Conservation (phyloP, 768 basidiomycete genomes). For the Clavulina sp. region DNA sequence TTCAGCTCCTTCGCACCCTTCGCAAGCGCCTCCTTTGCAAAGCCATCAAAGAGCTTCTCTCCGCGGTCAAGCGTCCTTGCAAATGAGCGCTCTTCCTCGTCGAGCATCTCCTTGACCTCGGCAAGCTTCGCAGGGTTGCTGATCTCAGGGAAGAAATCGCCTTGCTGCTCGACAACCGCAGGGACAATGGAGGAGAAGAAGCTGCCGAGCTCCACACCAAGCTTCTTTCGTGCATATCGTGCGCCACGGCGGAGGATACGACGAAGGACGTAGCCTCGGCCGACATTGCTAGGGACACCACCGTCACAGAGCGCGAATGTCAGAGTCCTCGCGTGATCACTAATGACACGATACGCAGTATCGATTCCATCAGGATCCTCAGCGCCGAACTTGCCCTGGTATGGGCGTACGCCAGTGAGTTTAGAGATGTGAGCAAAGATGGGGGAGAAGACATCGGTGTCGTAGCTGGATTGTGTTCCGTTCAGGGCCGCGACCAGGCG, state of each 20-base stretch:
- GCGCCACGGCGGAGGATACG: slow-evolving; percentile 86
- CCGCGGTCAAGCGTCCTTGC: slow-evolving; percentile 94
- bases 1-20: slow-evolving; percentile 46
- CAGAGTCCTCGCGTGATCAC: slow-evolving; percentile 89
- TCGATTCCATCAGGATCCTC: slow-evolving; percentile 93
- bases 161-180: slow-evolving; percentile 73
- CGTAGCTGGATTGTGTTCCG: slow-evolving; percentile 86
- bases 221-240: slow-evolving; percentile 90
- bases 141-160: slow-evolving; percentile 83
- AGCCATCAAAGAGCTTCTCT: slow-evolving; percentile 87
- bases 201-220: slow-evolving; percentile 77
- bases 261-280: slow-evolving; percentile 91
- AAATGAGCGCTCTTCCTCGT: slow-evolving; percentile 96
- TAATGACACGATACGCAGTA: slow-evolving; percentile 92
- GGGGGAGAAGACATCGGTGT: slow-evolving; percentile 87
- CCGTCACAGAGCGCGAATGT: slow-evolving; percentile 94
- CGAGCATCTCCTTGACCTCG: slow-evolving; percentile 85
- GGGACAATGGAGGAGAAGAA: slow-evolving; percentile 93
- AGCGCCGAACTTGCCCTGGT: slow-evolving; percentile 81
- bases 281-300: slow-evolving; percentile 89
- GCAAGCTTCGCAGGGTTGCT: slow-evolving; percentile 56
- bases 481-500: slow-evolving; percentile 90
- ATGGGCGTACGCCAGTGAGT: slow-evolving; percentile 73
- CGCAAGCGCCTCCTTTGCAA: slow-evolving; percentile 48
- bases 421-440: slow-evolving; percentile 78